Conservation (phyloP, 805 yeast species). For the Ogataea nitratoaversa region DNA sequence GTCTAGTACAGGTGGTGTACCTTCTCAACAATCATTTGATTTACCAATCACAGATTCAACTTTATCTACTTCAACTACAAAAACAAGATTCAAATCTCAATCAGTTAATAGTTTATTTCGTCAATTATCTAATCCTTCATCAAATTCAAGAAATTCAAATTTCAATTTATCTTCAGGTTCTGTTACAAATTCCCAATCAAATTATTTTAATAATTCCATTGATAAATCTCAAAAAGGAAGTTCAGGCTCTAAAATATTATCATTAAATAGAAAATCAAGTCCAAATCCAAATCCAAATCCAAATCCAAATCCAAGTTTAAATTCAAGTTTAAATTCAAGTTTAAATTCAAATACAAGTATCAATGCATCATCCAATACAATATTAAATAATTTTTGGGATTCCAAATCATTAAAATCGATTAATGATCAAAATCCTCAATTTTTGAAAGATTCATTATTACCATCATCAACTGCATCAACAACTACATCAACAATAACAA, state of each 20-base stretch:
- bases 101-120: conserved; percentile 26
- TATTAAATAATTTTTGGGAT: not conserved
- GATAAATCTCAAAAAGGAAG: conserved; percentile 9
- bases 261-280: conserved; percentile 5
- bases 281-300: not conserved
- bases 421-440: not conserved
- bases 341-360: not conserved
- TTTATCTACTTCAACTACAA: not conserved
- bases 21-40: no score
- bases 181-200: not conserved
- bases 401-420: not conserved
- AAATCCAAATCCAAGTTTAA: not conserved
- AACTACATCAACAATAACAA: not conserved
- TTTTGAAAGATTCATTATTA: no score
- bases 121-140: conserved; percentile 5
- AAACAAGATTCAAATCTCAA: conserved; percentile 25
- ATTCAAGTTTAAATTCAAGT: not conserved
- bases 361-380: conserved; percentile 1
- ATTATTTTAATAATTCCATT: no score
- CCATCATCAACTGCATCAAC: no score
- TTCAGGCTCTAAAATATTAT: conserved; percentile 9
- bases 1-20: no score
- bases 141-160: no score
- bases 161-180: conserved; percentile 4
- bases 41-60: no score